These are phyloP conservation scores for Metrosideros polymorpha DNA, from an alignment of 441 rosid genomes.

Conservation along the genomic window DNA sequence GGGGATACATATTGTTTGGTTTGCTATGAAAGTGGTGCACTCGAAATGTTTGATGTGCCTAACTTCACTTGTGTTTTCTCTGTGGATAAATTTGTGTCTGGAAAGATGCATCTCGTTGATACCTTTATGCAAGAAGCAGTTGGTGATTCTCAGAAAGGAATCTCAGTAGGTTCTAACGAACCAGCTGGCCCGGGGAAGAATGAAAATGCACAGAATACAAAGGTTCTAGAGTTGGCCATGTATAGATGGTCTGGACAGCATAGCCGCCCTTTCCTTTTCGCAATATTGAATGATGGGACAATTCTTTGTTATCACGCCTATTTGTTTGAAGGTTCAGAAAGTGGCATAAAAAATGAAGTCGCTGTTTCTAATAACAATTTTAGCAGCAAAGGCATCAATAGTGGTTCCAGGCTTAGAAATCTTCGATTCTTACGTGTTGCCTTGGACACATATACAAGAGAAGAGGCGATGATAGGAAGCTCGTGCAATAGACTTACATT, in stretches of 20 bases:
- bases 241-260: slow-evolving; percentile 90
- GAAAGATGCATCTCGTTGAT: slow-evolving; percentile 72
- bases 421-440: slow-evolving; percentile 66
- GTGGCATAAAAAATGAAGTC: slow-evolving; percentile 50
- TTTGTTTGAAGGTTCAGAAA: slow-evolving; percentile 72
- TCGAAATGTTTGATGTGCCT: slow-evolving; percentile 95
- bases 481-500: slow-evolving; percentile 63
- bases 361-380: slow-evolving; percentile 36
- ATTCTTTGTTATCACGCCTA: slow-evolving; percentile 91
- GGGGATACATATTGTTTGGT: slow-evolving; percentile 89
- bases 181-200: slow-evolving; percentile 49
- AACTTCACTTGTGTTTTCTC: slow-evolving; percentile 74
- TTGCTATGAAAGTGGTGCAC: slow-evolving; percentile 76
- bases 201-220: slow-evolving; percentile 48
- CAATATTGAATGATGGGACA: slow-evolving; percentile 91
- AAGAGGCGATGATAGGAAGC: slow-evolving; percentile 50
- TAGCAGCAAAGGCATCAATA: slow-evolving; percentile 25
- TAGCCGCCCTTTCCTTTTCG: slow-evolving; percentile 85
- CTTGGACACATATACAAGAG: slow-evolving; percentile 76
- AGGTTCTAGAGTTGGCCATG: slow-evolving; percentile 88
- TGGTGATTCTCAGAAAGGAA: slow-evolving; percentile 29
- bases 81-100: slow-evolving; percentile 78
- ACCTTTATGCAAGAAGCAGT: slow-evolving; percentile 31
- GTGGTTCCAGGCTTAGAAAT: slow-evolving; percentile 80
- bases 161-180: slow-evolving; percentile 37